Percentiles rank a stretch among this genome's conserved stretches.
phyloP scores from a whole-genome alignment of 176 grass and related monocot species.

The Ananas comosus region DNA sequence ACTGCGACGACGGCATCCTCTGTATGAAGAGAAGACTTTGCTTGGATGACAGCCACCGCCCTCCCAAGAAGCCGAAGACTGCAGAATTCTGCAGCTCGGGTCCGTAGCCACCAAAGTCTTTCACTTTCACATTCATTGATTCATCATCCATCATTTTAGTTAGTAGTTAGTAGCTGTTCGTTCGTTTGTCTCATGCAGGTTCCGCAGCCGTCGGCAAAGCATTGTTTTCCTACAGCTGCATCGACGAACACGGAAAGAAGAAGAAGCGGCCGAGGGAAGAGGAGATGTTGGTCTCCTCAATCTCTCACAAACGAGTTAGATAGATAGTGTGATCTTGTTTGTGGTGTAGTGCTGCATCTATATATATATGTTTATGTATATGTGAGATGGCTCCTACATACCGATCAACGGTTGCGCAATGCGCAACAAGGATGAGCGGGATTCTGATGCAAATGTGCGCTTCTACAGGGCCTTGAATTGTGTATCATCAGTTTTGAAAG shows the following conservation, averaged over 20 bases:
- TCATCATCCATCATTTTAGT: too few species aligned
- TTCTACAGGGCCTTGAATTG: background rate
- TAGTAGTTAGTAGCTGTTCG: background rate
- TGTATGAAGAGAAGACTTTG: conserved; percentile 55
- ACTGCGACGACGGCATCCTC: conserved; percentile 16
- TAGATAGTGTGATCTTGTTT: conserved; percentile 24
- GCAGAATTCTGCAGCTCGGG: conserved; percentile 13
- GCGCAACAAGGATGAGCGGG: too few species aligned
- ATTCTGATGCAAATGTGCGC: too few species aligned
- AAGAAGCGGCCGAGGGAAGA: conserved; percentile 9
- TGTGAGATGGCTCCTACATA: background rate
- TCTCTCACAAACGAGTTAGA: conserved; percentile 27
- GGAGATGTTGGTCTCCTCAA: conserved; percentile 12
- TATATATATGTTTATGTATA: too few species aligned
- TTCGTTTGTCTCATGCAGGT: conserved; percentile 12
- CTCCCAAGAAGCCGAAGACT: conserved; percentile 39
- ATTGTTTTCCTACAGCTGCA: conserved; percentile 30
- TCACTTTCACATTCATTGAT: too few species aligned
- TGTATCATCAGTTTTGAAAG: background rate
- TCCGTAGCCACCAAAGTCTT: background rate
- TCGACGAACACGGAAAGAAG: conserved; percentile 26
- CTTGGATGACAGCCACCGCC: conserved; percentile 31
- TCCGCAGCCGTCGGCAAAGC: conserved; percentile 18
- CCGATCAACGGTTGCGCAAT: background rate
- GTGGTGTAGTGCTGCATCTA: too few species aligned